Evolutionary conservation across 169 alveolate genomes (phyloP).

Genomic region (Eimeria zaria): DNA sequence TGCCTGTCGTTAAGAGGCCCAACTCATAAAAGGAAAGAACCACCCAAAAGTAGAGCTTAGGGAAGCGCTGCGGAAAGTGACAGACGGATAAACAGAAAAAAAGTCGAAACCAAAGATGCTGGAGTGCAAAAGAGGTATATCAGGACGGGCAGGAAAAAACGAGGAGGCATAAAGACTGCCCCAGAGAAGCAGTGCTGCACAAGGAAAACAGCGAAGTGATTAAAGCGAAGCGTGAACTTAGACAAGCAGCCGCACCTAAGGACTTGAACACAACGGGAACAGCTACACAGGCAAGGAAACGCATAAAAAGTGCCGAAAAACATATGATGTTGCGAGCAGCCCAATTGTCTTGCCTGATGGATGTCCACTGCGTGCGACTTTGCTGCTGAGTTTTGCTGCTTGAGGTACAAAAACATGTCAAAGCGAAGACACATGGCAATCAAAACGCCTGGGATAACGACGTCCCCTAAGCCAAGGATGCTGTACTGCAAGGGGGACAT

Average conservation of each 20-base stretch:
- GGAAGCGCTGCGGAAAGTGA: conserved; percentile 57
- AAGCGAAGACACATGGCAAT: conserved; percentile 95
- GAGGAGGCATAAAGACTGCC: background rate
- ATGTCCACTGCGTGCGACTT: conserved; percentile 24
- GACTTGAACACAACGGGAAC: background rate
- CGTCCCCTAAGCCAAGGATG: conserved; percentile 97
- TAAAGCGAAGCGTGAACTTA: background rate
- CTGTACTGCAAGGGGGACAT: conserved; percentile 90
- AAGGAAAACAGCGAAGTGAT: background rate
- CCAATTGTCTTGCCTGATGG: conserved; percentile 72
- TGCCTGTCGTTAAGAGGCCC: conserved; percentile 95
- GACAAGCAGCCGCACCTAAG: background rate
- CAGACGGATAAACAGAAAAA: background rate
- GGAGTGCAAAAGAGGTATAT: background rate
- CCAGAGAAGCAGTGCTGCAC: background rate
- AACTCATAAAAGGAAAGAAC: conserved; percentile 92
- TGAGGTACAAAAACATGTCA: conserved; percentile 85
- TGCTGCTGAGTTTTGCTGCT: conserved; percentile 45
- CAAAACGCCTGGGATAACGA: conserved; percentile 97
- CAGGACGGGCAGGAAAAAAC: background rate
- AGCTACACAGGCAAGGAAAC: background rate
- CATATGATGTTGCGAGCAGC: background rate
- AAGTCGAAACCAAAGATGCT: background rate
- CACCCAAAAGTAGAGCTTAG: conserved; percentile 90
- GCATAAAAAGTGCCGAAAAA: background rate